Conservation (phyloP, 345 rosid species). For the Bretschneidera sinensis region DNA sequence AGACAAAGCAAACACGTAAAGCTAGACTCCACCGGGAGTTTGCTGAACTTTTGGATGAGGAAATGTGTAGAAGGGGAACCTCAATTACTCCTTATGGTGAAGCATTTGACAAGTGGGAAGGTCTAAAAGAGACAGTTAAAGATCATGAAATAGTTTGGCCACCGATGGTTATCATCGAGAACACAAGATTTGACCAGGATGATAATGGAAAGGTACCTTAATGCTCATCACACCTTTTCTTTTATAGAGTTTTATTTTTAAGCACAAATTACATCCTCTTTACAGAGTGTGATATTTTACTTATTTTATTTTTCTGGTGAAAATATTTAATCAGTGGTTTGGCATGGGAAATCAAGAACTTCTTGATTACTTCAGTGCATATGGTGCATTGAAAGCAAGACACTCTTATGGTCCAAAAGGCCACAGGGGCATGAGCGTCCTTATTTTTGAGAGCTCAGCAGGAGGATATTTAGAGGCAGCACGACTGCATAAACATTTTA, state of each 20-base stretch:
- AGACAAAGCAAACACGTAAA: slow-evolving; percentile 31
- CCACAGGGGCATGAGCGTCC: slow-evolving; percentile 41
- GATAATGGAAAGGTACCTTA: slow-evolving; percentile 32
- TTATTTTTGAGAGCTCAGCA: slow-evolving; percentile 42
- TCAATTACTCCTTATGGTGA: slow-evolving; percentile 26
- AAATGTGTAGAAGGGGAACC: slow-evolving; percentile 35
- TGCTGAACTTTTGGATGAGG: slow-evolving; percentile 38
- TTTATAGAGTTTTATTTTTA: not conserved
- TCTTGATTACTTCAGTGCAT: slow-evolving; percentile 31
- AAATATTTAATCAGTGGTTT: slow-evolving; percentile 27
- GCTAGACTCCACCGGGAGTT: slow-evolving; percentile 38
- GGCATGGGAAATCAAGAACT: slow-evolving; percentile 54
- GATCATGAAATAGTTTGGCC: too few species aligned
- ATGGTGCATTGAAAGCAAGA: slow-evolving; percentile 34
- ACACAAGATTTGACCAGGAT: slow-evolving; percentile 37
- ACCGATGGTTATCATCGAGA: slow-evolving; percentile 40
- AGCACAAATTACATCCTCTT: too few species aligned
- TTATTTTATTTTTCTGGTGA: not conserved
- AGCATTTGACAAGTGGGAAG: slow-evolving; percentile 40
- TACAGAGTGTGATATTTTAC: too few species aligned
- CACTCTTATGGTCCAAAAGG: slow-evolving; percentile 48
- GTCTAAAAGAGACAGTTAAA: slow-evolving; percentile 24
- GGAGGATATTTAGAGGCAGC: slow-evolving; percentile 41
- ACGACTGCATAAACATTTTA: slow-evolving; percentile 38
- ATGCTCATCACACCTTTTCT: slow-evolving; percentile 1